Percentiles rank a stretch among this genome's conserved stretches.
These are phyloP conservation scores for Xerocomus minutiporus DNA, from an alignment of 1,284 basidiomycete genomes.

Conservation along the genomic window DNA sequence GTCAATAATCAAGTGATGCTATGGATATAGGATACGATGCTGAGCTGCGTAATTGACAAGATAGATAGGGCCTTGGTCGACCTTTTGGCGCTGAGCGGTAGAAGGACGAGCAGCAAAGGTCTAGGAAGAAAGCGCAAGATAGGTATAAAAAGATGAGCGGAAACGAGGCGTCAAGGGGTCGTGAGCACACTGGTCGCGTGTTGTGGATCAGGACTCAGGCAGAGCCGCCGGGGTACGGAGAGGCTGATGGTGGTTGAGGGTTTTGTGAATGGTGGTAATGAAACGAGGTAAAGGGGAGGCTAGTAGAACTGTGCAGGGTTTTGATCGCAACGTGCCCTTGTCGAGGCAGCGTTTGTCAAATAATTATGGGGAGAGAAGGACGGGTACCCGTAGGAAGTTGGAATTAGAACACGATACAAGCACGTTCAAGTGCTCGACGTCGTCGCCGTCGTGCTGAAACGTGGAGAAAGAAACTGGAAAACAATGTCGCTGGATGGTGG, in stretches of 20 bases:
- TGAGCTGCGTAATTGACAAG: slow-evolving; percentile 41
- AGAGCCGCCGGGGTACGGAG: slow-evolving; percentile 26
- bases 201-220: slow-evolving; percentile 35
- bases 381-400: slow-evolving; percentile 15
- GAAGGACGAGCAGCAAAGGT: slow-evolving; percentile 36
- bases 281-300: slow-evolving; percentile 57
- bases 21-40: slow-evolving; percentile 40
- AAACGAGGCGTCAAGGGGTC: slow-evolving; percentile 41
- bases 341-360: slow-evolving; percentile 43
- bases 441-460: slow-evolving; percentile 12
- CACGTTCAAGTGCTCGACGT: slow-evolving; percentile 23
- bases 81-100: slow-evolving; percentile 33
- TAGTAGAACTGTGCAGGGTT: slow-evolving; percentile 52
- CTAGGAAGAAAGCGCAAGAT: slow-evolving; percentile 45
- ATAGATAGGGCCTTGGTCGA: slow-evolving; percentile 42
- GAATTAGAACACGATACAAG: slow-evolving; percentile 21
- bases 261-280: slow-evolving; percentile 41
- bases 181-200: slow-evolving; percentile 45
- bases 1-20: slow-evolving; percentile 47
- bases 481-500: slow-evolving; percentile 13
- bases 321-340: slow-evolving; percentile 71
- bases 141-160: slow-evolving; percentile 56
- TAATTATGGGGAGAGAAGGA: slow-evolving; percentile 32
- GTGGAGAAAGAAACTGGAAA: slow-evolving; percentile 6
- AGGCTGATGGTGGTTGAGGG: slow-evolving; percentile 37